These are phyloP conservation scores for Paramecium sonneborni DNA, from an alignment of 73 alveolate species.

Conservation along the genomic window DNA sequence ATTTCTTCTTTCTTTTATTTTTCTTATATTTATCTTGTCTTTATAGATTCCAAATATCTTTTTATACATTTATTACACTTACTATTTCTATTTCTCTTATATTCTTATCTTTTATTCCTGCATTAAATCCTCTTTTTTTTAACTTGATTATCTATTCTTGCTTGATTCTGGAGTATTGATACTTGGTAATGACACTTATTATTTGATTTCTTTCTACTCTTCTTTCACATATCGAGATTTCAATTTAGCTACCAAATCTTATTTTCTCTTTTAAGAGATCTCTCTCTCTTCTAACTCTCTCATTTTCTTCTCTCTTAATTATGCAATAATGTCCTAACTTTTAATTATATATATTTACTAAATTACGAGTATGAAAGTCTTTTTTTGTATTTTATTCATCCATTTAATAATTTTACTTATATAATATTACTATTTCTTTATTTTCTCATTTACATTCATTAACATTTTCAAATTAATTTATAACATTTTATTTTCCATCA, in stretches of 20 bases:
- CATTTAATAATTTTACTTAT: neutral
- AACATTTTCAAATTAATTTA: neutral
- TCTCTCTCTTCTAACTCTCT: slow-evolving; percentile 58
- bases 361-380: slow-evolving; percentile 41
- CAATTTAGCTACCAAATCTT: slow-evolving; percentile 2
- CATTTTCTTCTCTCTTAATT: slow-evolving; percentile 43
- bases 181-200: slow-evolving; percentile 26
- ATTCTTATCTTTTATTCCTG: slow-evolving; percentile 14
- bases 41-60: slow-evolving; percentile 49
- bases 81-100: neutral
- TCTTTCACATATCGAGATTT: slow-evolving; percentile 31
- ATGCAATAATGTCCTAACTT: slow-evolving; percentile 52
- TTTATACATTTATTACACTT: neutral
- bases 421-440: neutral
- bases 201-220: slow-evolving; percentile 16
- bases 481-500: neutral
- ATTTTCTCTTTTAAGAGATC: neutral
- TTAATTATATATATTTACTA: neutral
- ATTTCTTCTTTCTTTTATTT: slow-evolving; percentile 61
- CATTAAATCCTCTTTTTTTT: neutral
- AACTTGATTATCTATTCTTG: neutral
- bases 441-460: neutral
- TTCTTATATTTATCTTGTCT: neutral
- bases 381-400: neutral
- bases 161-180: slow-evolving; percentile 57